Base-by-base conservation (phyloP, 257 asterid genomes). In the Mitragyna speciosa region DNA sequence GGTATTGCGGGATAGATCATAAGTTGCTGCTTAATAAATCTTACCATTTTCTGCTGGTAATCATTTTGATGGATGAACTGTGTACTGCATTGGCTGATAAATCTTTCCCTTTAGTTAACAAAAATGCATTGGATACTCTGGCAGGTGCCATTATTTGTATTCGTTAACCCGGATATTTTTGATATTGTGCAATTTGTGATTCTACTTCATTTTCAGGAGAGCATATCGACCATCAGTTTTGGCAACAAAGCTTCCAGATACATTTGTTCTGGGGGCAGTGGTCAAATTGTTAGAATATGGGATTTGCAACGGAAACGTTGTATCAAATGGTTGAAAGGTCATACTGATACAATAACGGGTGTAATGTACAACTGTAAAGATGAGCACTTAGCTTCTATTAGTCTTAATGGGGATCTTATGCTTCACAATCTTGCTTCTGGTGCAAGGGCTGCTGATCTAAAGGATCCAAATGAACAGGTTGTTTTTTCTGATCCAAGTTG, bases 351-450 rank as follows among this genome's bases (percentile, higher is more conserved):
- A 10, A 91, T 96, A 78, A 94, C 96, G 28, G 96, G 97, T 78
- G 95, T 89, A 68, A 86, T 91, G 95, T 94, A 94, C 91, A 96
- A 96, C 84, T 96, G 99, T 87, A 96, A 90, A 87, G 99, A 96
- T 85, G 99, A 96, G 81, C 97, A 96, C 84, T 86, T 96, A 84
- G 98, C 98, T 84, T 96, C 99, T 68, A 91, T 90, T 73, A 94
- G 99, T 82, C 96, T 95, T 84, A 94, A 90, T 83, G 99, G 99
- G 56, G 93, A 91, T 86, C 94, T 96, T 79, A 89, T 96, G 83
- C 92, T 96, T 86, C 99, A 96, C 91, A 96, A 91, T 89, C 98
- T 96, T 82, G 92, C 98, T 85, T 92, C 98, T 85, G 95, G 98
- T 84, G 90, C 97, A 36, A 94, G 31, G 85, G 96, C 98, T 83